Percentiles rank a stretch among this genome's conserved stretches.
These are phyloP conservation scores for Aspergillus biplanus DNA, from an alignment of 495 filamentous ascomycete species.

Conservation along the genomic window DNA sequence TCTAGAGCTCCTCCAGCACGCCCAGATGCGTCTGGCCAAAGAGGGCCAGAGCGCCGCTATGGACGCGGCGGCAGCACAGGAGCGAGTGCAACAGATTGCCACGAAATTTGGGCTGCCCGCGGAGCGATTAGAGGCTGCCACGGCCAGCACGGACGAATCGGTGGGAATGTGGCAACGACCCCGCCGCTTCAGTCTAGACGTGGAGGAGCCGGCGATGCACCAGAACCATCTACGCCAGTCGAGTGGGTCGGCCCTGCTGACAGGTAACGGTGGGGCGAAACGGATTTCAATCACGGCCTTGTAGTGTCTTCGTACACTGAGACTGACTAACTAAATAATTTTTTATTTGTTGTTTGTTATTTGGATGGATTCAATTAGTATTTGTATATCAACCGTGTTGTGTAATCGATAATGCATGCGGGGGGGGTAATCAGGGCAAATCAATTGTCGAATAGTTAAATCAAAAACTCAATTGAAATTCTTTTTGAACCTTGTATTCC, in stretches of 20 bases:
- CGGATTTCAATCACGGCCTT: constrained; percentile 29
- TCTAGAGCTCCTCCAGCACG: constrained; percentile 54
- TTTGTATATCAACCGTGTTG: not conserved
- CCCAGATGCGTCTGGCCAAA: constrained; percentile 37
- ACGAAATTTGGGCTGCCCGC: constrained; percentile 39
- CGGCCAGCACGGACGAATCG: constrained; percentile 26
- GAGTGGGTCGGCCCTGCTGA: constrained; percentile 38
- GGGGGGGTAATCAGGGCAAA: not conserved
- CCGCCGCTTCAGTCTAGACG: constrained; percentile 45
- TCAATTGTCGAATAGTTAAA: not conserved
- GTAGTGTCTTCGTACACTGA: constrained; percentile 13
- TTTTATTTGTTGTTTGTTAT: constrained; percentile 4
- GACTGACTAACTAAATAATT: not conserved
- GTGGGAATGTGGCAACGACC: constrained; percentile 46
- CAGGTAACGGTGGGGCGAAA: constrained; percentile 35
- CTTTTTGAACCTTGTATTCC: not conserved
- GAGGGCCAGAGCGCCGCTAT: constrained; percentile 25
- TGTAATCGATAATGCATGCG: not conserved
- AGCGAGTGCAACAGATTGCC: constrained; percentile 34
- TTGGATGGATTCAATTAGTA: not conserved
- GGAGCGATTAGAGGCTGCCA: constrained; percentile 29
- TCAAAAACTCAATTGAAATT: not conserved
- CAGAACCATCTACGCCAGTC: constrained; percentile 44
- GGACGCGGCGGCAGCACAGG: constrained; percentile 30
- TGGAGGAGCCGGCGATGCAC: constrained; percentile 40